Percentiles rank a stretch among this genome's conserved stretches.
Conservation (phyloP, 1,284 basidiomycete genomes). For the Xerocomus nothofagi region DNA sequence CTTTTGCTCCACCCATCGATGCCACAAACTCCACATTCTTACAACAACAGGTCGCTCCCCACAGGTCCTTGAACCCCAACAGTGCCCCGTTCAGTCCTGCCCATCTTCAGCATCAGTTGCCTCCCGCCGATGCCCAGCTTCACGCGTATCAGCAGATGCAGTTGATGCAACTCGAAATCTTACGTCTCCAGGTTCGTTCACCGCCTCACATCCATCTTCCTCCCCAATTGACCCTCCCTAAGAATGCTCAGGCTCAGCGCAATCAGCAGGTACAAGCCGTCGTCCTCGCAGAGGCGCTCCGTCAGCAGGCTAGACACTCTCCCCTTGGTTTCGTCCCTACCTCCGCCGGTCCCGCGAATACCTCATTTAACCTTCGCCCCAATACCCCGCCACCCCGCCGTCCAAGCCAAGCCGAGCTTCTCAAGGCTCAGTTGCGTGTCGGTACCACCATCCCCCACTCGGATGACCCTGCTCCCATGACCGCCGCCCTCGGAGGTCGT, state of each 20-base stretch:
- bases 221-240: background rate
- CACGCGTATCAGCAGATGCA: constrained; percentile 70
- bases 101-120: constrained; percentile 37
- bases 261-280: constrained; percentile 48
- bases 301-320: constrained; percentile 58
- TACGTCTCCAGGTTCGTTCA: constrained; percentile 67
- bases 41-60: constrained; percentile 50
- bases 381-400: constrained; percentile 59
- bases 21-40: constrained; percentile 61
- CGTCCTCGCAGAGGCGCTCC: constrained; percentile 59
- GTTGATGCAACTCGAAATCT: constrained; percentile 77
- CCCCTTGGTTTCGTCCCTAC: constrained; percentile 58
- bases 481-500: constrained; percentile 71
- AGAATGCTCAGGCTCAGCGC: constrained; percentile 40
- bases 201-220: constrained; percentile 1
- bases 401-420: constrained; percentile 61
- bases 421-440: constrained; percentile 57
- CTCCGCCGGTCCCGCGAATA: constrained; percentile 64
- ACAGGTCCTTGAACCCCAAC: constrained; percentile 54
- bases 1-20: constrained; percentile 72
- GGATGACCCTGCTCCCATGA: constrained; percentile 72
- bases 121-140: constrained; percentile 46
- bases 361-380: constrained; percentile 61
- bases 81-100: constrained; percentile 56
- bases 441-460: constrained; percentile 14